phyloP scores from a whole-genome alignment of 1,139 yeast species.

The Yamadazyma triangularis region DNA sequence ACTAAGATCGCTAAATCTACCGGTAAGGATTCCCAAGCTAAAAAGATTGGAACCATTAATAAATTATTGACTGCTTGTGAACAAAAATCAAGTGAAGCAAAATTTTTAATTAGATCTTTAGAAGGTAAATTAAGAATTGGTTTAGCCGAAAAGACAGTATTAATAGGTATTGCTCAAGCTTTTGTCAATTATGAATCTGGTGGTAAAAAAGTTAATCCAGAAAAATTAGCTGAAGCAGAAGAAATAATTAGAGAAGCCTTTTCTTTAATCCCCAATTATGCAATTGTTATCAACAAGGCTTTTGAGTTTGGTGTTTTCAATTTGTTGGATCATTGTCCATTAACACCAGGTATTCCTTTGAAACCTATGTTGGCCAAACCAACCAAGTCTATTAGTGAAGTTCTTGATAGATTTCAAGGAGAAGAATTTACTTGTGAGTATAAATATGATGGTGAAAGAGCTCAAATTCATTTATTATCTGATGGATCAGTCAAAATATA shows the following conservation, averaged over 20 bases:
- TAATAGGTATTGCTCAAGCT: slow-evolving; percentile 81
- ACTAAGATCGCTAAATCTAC: slow-evolving; percentile 72
- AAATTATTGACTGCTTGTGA: slow-evolving; percentile 83
- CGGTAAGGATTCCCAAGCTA: slow-evolving; percentile 82
- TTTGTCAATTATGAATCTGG: slow-evolving; percentile 54
- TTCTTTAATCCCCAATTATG: slow-evolving; percentile 90
- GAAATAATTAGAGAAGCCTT: slow-evolving; percentile 79
- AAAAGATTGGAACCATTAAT: slow-evolving; percentile 73
- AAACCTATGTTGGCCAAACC: slow-evolving; percentile 99
- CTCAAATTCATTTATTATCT: slow-evolving; percentile 77
- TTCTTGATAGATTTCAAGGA: slow-evolving; percentile 81
- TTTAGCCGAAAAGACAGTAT: slow-evolving; percentile 87
- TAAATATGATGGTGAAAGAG: slow-evolving; percentile 97
- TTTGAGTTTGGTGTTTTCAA: slow-evolving; percentile 63
- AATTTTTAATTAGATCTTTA: slow-evolving; percentile 79
- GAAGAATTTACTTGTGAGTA: slow-evolving; percentile 91
- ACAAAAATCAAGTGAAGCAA: slow-evolving; percentile 71
- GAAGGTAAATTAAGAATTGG: slow-evolving; percentile 94
- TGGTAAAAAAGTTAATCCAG: slow-evolving; percentile 28
- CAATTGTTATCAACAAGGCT: slow-evolving; percentile 63
- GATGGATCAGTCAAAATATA: slow-evolving; percentile 73
- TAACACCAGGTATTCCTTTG: slow-evolving; percentile 90
- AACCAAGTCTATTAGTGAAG: slow-evolving; percentile 86
- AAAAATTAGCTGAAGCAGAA: slow-evolving; percentile 56
- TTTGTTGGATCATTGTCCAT: slow-evolving; percentile 61